phyloP scores from a whole-genome alignment of 257 asterid species.

The Paraleonurus japonicus region DNA sequence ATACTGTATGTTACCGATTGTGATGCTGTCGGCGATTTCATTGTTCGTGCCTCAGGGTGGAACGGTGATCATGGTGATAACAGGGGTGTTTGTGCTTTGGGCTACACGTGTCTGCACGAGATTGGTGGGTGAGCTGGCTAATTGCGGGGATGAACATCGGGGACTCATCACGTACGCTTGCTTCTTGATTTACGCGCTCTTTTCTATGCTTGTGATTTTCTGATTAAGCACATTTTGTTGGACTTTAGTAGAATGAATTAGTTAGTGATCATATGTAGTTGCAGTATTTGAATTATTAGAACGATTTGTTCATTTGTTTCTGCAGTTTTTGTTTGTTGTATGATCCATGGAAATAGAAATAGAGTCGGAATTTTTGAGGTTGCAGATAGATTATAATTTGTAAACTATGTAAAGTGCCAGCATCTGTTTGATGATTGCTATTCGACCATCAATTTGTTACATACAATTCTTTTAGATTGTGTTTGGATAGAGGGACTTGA shows the following conservation, averaged over 20 bases:
- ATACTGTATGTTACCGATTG: constrained; percentile 75
- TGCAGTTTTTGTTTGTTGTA: not conserved
- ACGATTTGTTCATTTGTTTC: not conserved
- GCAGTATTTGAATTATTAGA: not conserved
- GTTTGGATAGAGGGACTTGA: not conserved
- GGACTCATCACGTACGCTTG: constrained; percentile 78
- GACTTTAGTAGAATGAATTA: not conserved
- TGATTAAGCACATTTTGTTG: constrained; percentile 1
- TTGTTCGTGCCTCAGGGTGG: constrained; percentile 80
- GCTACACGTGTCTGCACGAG: constrained; percentile 75
- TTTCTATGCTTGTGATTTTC: constrained; percentile 73
- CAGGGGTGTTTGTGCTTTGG: constrained; percentile 67
- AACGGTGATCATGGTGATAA: constrained; percentile 44
- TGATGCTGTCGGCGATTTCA: constrained; percentile 66
- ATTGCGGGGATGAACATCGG: constrained; percentile 74
- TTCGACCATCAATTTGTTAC: not conserved
- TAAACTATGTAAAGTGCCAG: not conserved
- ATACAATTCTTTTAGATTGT: not conserved
- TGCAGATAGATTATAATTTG: not conserved
- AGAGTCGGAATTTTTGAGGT: not conserved
- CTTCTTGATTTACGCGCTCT: constrained; percentile 67
- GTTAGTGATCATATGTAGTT: constrained; percentile 5
- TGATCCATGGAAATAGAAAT: not conserved
- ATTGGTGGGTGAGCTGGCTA: constrained; percentile 73
- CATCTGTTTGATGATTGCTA: constrained; percentile 1